phyloP scores from a whole-genome alignment of 805 yeast genomes.

The Hanseniaspora hatyaiensis region DNA sequence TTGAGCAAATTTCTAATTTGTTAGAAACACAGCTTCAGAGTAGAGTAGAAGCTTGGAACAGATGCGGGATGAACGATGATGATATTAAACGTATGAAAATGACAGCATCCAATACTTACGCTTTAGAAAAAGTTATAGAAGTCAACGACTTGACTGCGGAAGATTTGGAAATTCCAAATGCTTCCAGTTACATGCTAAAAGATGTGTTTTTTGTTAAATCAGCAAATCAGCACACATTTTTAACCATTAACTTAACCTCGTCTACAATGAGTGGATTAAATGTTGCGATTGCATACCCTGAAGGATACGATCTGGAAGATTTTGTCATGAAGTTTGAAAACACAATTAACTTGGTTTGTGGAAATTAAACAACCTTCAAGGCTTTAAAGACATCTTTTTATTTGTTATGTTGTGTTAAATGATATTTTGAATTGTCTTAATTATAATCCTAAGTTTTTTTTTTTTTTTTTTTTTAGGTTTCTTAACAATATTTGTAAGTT shows the following conservation, averaged over 20 bases:
- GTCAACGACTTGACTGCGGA: conserved; percentile 25
- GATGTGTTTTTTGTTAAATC: conserved; percentile 24
- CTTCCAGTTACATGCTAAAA: conserved; percentile 17
- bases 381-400: no score
- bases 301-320: conserved; percentile 23
- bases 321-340: conserved; percentile 26
- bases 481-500: no score
- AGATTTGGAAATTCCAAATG: background rate
- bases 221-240: conserved; percentile 20
- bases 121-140: conserved; percentile 20
- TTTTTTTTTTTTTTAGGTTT: no score
- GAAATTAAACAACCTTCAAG: background rate
- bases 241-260: conserved; percentile 24
- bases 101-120: conserved; percentile 16
- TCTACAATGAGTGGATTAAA: conserved; percentile 23
- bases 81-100: conserved; percentile 26
- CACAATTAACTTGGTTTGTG: conserved; percentile 21
- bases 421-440: no score
- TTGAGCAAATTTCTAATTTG: conserved; percentile 21
- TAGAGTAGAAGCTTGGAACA: conserved; percentile 22
- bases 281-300: conserved; percentile 25
- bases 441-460: no score
- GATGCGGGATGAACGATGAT: conserved; percentile 23
- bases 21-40: conserved; percentile 19
- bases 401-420: no score